phyloP scores from a whole-genome alignment of 75 land plant species.

The Isoetes taiwanensis region DNA sequence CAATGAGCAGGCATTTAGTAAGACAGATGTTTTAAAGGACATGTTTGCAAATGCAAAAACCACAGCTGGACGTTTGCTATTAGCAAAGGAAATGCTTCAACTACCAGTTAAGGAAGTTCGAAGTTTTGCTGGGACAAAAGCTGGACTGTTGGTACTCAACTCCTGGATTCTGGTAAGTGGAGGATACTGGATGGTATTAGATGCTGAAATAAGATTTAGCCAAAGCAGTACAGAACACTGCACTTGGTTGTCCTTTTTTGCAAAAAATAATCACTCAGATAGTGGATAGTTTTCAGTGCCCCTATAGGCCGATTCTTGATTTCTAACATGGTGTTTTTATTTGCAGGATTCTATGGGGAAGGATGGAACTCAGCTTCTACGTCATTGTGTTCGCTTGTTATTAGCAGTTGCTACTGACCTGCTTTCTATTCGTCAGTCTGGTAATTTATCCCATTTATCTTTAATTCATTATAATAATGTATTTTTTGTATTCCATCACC shows the following conservation, averaged over 20 bases:
- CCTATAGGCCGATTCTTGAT: too few relatives aligned
- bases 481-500: neutral
- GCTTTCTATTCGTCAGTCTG: conserved; percentile 79
- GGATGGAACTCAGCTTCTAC: conserved; percentile 92
- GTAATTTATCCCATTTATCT: conserved; percentile 24
- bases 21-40: conserved; percentile 49
- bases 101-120: conserved; percentile 52
- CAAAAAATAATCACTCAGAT: too few relatives aligned
- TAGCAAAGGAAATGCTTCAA: conserved; percentile 66
- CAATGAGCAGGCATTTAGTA: conserved; percentile 24
- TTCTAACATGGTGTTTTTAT: neutral
- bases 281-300: too few relatives aligned
- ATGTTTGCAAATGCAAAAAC: conserved; percentile 78
- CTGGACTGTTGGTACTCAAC: conserved; percentile 68
- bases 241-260: too few relatives aligned
- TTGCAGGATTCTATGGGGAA: conserved; percentile 94
- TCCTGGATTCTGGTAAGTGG: conserved; percentile 70
- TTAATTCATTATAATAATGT: neutral
- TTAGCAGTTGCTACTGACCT: conserved; percentile 79
- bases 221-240: too few relatives aligned
- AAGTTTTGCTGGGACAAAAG: conserved; percentile 78
- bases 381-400: conserved; percentile 93
- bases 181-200: neutral
- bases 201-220: neutral
- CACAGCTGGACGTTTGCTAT: conserved; percentile 57